These are phyloP conservation scores for Cyclotella distinguenda DNA, from an alignment of 108 stramenopile genomes.

Conservation along the genomic window DNA sequence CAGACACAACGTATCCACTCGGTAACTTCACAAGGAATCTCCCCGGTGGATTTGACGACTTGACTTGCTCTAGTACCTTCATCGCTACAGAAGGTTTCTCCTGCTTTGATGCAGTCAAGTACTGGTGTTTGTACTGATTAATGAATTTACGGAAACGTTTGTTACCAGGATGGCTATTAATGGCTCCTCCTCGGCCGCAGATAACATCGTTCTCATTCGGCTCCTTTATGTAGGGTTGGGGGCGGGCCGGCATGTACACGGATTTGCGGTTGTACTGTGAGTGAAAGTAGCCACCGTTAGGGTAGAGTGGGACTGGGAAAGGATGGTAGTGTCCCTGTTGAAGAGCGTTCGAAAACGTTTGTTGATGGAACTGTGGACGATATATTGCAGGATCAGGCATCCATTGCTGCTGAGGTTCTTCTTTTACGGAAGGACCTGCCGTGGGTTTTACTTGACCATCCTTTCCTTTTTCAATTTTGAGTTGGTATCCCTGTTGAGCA, in stretches of 20 bases:
- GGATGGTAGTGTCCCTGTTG: slow-evolving; percentile 4
- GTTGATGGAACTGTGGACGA: not conserved
- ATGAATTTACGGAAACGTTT: slow-evolving; percentile 41
- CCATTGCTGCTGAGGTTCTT: not conserved
- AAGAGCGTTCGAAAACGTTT: not conserved
- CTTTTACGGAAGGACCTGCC: not conserved
- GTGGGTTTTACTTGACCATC: not conserved
- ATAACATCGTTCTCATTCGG: slow-evolving; percentile 38
- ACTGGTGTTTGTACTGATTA: slow-evolving; percentile 36
- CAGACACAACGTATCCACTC: slow-evolving; percentile 26
- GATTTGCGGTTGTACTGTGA: not conserved
- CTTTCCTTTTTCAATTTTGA: not conserved
- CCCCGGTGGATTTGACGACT: slow-evolving; percentile 32
- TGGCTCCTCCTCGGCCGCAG: slow-evolving; percentile 39
- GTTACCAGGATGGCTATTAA: slow-evolving; percentile 47
- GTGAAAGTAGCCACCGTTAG: too few species aligned
- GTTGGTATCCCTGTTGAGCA: not conserved
- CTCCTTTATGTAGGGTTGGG: slow-evolving; percentile 13
- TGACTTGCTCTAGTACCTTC: slow-evolving; percentile 29
- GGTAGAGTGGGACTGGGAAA: not conserved
- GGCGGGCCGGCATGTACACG: not conserved
- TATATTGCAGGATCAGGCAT: not conserved
- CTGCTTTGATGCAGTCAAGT: slow-evolving; percentile 37
- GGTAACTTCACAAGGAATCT: slow-evolving; percentile 39
- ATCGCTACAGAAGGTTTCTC: slow-evolving; percentile 35